phyloP scores from a whole-genome alignment of 768 basidiomycete genomes.

The Mycena galopus region DNA sequence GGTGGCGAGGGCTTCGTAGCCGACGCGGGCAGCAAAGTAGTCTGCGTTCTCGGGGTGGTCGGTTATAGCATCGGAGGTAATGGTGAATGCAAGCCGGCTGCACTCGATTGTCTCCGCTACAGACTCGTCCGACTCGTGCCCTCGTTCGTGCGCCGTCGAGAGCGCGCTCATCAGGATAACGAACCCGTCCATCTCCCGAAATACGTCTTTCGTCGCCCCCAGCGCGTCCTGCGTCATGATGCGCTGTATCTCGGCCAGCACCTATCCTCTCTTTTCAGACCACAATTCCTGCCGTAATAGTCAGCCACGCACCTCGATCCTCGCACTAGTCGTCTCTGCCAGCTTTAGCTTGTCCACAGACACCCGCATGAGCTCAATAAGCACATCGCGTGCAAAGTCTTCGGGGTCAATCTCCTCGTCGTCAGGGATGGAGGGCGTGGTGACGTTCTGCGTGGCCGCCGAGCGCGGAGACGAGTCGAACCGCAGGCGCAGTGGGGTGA shows the following conservation, averaged over 20 bases:
- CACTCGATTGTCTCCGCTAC: conserved; percentile 61
- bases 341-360: conserved; percentile 78
- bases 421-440: conserved; percentile 37
- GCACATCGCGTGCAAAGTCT: conserved; percentile 80
- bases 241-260: conserved; percentile 74
- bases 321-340: conserved; percentile 58
- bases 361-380: conserved; percentile 78
- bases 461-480: conserved; percentile 62
- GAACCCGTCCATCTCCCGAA: conserved; percentile 88
- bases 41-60: conserved; percentile 66
- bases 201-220: conserved; percentile 73
- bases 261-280: conserved; percentile 50
- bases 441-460: conserved; percentile 37
- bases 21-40: conserved; percentile 83
- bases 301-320: conserved; percentile 63
- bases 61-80: conserved; percentile 74
- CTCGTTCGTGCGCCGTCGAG: conserved; percentile 63
- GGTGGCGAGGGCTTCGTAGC: conserved; percentile 73
- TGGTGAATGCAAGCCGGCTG: conserved; percentile 71
- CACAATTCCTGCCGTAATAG: not conserved
- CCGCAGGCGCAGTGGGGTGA: conserved; percentile 69
- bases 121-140: conserved; percentile 47
- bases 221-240: conserved; percentile 74
- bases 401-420: conserved; percentile 67
- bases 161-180: conserved; percentile 80